Evolutionary conservation across 768 basidiomycete genomes (phyloP).

Genomic region (Tubosaeta sp.): DNA sequence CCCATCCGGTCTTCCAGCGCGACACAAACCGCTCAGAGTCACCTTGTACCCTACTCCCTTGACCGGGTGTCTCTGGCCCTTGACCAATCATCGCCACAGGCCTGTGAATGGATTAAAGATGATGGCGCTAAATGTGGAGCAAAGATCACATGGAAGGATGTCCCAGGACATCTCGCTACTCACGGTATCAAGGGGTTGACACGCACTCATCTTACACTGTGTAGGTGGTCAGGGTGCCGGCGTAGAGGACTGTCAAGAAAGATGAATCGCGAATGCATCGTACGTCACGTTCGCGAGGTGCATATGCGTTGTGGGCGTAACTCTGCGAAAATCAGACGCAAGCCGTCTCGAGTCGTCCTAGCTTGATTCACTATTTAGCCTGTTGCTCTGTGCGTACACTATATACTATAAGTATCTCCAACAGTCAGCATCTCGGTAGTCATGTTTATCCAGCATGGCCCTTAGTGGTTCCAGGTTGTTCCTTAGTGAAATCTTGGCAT

Average conservation of each 20-base stretch:
- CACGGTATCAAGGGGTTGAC: neutral
- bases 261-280: neutral
- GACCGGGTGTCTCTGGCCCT: neutral
- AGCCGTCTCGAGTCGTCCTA: too few species aligned
- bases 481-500: too few species aligned
- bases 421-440: too few species aligned
- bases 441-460: too few species aligned
- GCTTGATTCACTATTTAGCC: too few species aligned
- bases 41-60: neutral
- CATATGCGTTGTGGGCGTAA: neutral
- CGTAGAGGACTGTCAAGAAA: neutral
- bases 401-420: too few species aligned
- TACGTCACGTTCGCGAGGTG: neutral
- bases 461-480: too few species aligned
- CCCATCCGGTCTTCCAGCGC: neutral
- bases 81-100: neutral
- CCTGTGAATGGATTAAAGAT: neutral
- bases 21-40: neutral
- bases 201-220: neutral
- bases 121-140: neutral
- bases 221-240: neutral
- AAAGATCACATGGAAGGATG: neutral
- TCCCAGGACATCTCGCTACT: slow-evolving; percentile 1
- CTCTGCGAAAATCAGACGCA: too few species aligned
- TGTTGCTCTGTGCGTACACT: too few species aligned